phyloP scores from a whole-genome alignment of 345 rosid species.

The Firmiana major region DNA sequence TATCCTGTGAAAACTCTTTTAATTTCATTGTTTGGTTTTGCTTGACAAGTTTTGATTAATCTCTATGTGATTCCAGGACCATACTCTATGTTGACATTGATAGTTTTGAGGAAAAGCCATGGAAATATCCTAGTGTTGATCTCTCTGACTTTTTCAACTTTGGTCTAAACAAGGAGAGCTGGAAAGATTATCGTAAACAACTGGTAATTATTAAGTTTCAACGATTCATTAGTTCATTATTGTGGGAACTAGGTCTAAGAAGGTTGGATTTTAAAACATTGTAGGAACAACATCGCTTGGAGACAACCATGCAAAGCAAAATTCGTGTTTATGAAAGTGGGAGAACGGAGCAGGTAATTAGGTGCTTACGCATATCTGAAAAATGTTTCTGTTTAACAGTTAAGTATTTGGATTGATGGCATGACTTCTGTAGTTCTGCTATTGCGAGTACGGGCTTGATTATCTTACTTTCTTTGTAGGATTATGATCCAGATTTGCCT shows the following conservation, averaged over 20 bases:
- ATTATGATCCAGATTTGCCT: conserved; percentile 94
- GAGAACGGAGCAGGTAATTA: conserved; percentile 77
- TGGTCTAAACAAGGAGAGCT: conserved; percentile 90
- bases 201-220: conserved; percentile 58
- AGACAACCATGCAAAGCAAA: conserved; percentile 96
- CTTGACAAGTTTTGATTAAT: conserved; percentile 10
- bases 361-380: conserved; percentile 12
- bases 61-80: conserved; percentile 55
- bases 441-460: background rate
- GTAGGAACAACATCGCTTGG: conserved; percentile 89
- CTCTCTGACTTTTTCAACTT: conserved; percentile 87
- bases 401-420: background rate
- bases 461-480: conserved; percentile 40
- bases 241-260: conserved; percentile 22
- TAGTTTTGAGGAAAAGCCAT: conserved; percentile 94
- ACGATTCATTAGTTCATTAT: conserved; percentile 15
- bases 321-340: conserved; percentile 98
- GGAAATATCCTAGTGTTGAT: conserved; percentile 85
- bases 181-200: conserved; percentile 96
- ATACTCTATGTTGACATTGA: conserved; percentile 93
- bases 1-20: background rate
- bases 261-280: conserved; percentile 20
- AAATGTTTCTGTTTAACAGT: background rate
- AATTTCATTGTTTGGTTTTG: background rate
- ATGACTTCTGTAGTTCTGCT: conserved; percentile 2